A percentile compares a stretch with the other conserved stretches of the same genome.
Evolutionary conservation across 2,329 filamentous ascomycete genomes (phyloP).

Genomic region (Trichoderma asperellum): DNA sequence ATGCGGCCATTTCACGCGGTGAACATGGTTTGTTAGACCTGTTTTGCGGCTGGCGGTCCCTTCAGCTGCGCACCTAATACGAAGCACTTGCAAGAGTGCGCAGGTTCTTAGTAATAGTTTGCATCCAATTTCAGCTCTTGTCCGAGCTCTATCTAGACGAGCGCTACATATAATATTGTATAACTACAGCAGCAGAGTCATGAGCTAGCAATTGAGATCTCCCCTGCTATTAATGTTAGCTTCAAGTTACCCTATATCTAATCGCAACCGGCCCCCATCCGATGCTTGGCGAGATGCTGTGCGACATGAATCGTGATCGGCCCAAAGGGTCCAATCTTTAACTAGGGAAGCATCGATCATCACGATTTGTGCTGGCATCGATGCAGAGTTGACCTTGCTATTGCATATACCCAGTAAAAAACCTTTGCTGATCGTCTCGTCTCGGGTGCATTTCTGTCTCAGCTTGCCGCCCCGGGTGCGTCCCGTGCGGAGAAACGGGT

Average conservation of each 20-base stretch:
- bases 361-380: background rate
- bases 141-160: background rate
- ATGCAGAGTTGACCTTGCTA: background rate
- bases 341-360: background rate
- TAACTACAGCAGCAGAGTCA: background rate
- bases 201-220: too few species aligned
- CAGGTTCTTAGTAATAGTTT: background rate
- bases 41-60: background rate
- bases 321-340: background rate
- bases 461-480: constrained; percentile 16
- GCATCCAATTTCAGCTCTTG: background rate
- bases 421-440: background rate
- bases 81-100: background rate
- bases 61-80: background rate
- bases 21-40: background rate
- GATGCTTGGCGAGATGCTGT: background rate
- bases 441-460: background rate
- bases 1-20: constrained; percentile 15
- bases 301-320: background rate
- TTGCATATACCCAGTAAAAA: background rate
- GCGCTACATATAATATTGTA: background rate
- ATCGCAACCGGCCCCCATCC: background rate
- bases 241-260: background rate
- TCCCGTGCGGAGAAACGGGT: constrained; percentile 16
- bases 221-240: too few species aligned